Base-by-base conservation (phyloP, 2,329 filamentous ascomycete genomes). In the Hypoxylon sp. region DNA sequence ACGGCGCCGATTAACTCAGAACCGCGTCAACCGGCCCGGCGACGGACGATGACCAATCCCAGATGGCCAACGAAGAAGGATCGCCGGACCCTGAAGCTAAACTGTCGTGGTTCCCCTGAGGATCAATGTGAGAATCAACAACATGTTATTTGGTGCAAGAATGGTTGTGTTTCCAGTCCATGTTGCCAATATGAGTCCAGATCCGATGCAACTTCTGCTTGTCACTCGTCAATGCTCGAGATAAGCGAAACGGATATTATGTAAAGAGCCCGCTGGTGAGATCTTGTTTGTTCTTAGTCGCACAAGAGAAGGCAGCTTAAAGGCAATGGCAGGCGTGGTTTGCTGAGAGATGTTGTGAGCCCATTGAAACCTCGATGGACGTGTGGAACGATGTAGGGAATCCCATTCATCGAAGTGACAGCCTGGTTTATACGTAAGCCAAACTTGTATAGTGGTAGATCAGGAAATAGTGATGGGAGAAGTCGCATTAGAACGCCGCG, bases 281-380 rank as follows among this genome's bases (percentile, higher is more conserved):
- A 29, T 72, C 72, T 76, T 29, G 53, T 29, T 57, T 41, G 50
- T 50, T 65, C 37, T 63, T 52, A 68, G 68, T 69, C 55, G 37
- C 50, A 68, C 61, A 43, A 56, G 59, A 56, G 29, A 57, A 66
- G 43, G 59, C 59, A 65, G n/a, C 57, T 21, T 34, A 29, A 61
- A 64, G 47, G 62, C 32, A 54, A 29, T 16, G 52, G 29, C 39
- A 54, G 41, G 55, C 48, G 29, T 29, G 51, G 52, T 61, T 61
- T 69, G 74, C 71, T 69, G 32, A 76, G 74, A 23, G 72, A 71
- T 47, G 68, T 72, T 43, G 75, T 71, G 30, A 75, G 71, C 41
- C 70, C 68, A 25, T 74, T 70, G 58, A 76, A 73, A 27, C 58
- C 72, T 72, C 72, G 19, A 70, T 61, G 7, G 66, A 50, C 43